Base-by-base conservation (phyloP, 371 early-diverging fungal species). In the Mycotypha africana region DNA sequence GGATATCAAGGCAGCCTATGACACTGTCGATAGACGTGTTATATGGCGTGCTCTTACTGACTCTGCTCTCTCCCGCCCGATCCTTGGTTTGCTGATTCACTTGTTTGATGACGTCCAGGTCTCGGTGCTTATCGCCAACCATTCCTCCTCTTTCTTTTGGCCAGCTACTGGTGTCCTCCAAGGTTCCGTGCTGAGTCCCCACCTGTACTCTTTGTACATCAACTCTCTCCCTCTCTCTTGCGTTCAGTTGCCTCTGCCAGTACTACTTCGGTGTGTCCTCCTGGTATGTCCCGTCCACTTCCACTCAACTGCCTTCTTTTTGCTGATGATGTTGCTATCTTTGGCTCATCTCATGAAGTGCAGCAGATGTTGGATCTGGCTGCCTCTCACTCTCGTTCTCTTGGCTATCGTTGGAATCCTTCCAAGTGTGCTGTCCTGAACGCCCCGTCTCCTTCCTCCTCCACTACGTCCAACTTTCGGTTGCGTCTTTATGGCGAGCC, bases 1-100 rank as follows among this genome's bases (percentile, higher is more conserved):
- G n/a, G 57, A 62, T 20, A 67, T 67, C 38, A 53, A 56, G 21
- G 45, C 60, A 1, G 59, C 67, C 0, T 67, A 67, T 16, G 67
- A 62, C 31, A 60, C 58, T 1, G 58, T 58, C 1, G 58, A 65
- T 26, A 17, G 58, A 5, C 20, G 37, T 1, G 28, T 54, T 2
- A 53, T 61, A 1, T 61, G 58, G 48, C 6, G 12, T 0, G 41
- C 50, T 10, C 48, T 60, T 2, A 9, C 38, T 12, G 20, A 33
- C 28, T 4, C 20, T 7, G 16, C 59, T 3, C 40, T 53, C 0
- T 14, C 39, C 14, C 39, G 39, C 19, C 40, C 50, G 5, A 7
- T 43, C 7, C 25, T 49, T 2, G 37, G 32, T 19, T 42, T 51
- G 2, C 39, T 50, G 1, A 42, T 25, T 2, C 28, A 42, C 35